Evolutionary conservation across 257 asterid species (phyloP).

Genomic region (Gardenia jasminoides): DNA sequence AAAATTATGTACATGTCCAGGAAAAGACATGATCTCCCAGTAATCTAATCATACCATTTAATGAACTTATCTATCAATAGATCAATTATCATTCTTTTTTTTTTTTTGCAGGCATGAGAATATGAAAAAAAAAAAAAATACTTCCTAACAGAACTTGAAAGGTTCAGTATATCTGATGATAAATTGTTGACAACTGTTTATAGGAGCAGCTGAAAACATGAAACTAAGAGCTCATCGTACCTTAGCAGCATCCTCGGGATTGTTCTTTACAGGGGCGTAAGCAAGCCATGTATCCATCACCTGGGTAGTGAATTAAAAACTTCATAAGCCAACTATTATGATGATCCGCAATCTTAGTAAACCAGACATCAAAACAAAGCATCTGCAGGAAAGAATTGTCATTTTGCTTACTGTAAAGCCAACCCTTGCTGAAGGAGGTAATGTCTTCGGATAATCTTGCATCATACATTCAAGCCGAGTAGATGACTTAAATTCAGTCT

Average conservation of each 20-base stretch:
- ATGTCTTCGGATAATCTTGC: conserved; percentile 98
- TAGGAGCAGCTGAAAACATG: neutral
- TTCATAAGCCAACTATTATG: conserved; percentile 4
- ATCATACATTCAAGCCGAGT: conserved; percentile 99
- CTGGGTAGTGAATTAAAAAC: conserved; percentile 33
- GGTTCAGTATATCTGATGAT: neutral
- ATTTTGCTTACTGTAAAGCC: conserved; percentile 87
- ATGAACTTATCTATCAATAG: neutral
- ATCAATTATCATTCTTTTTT: neutral
- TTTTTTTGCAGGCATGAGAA: neutral
- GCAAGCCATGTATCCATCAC: conserved; percentile 94
- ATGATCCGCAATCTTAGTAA: neutral
- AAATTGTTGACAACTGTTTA: neutral
- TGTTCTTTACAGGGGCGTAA: conserved; percentile 98
- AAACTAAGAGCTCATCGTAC: conserved; percentile 33
- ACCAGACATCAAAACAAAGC: conserved; percentile 4
- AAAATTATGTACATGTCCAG: neutral
- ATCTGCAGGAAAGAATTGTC: neutral
- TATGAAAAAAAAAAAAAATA: neutral
- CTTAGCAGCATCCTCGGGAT: conserved; percentile 99
- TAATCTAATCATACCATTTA: neutral
- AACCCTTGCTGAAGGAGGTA: conserved; percentile 92
- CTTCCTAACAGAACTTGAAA: neutral
- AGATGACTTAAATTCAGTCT: conserved; percentile 88
- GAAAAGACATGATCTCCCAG: neutral